Evolutionary conservation across 805 yeast genomes (phyloP).

Genomic region (Clavispora fructus): DNA sequence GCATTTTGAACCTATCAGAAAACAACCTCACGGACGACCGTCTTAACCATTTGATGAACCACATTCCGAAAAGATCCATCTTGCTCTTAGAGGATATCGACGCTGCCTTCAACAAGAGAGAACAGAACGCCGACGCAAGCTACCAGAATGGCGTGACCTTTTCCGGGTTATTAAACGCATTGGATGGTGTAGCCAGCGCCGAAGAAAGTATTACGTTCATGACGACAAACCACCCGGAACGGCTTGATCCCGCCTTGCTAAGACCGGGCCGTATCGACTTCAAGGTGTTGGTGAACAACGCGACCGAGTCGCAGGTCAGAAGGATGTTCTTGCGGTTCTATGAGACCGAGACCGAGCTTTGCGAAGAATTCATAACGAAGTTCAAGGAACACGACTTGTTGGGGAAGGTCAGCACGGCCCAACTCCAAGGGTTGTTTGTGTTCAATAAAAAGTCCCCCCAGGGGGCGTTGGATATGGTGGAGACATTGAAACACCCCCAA

Average conservation of each 20-base stretch:
- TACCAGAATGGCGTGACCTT: conserved; percentile 88
- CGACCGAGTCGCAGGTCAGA: conserved; percentile 73
- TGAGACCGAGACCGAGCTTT: conserved; percentile 49
- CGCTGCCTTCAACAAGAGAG: conserved; percentile 86
- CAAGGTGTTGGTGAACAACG: conserved; percentile 78
- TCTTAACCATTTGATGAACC: conserved; percentile 91
- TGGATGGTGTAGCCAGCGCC: conserved; percentile 96
- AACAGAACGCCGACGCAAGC: conserved; percentile 71
- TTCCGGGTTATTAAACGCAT: conserved; percentile 86
- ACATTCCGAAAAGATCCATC: conserved; percentile 85
- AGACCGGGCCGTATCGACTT: conserved; percentile 94
- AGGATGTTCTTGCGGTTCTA: conserved; percentile 88
- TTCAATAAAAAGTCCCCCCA: conserved; percentile 81
- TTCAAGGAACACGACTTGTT: conserved; percentile 41
- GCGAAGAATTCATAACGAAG: conserved; percentile 47
- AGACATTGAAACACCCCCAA: conserved; percentile 30
- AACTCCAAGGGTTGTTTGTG: conserved; percentile 91
- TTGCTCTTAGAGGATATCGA: conserved; percentile 88
- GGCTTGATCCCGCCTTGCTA: conserved; percentile 84
- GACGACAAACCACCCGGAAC: conserved; percentile 98
- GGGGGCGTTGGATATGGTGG: conserved; percentile 65
- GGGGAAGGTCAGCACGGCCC: conserved; percentile 75
- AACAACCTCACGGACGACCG: conserved; percentile 91
- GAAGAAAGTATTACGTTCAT: conserved; percentile 95
- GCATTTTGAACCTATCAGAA: conserved; percentile 87